Evolutionary conservation across 164 flowering plant genomes (phyloP).

Genomic region (Cinnamomum micranthum): DNA sequence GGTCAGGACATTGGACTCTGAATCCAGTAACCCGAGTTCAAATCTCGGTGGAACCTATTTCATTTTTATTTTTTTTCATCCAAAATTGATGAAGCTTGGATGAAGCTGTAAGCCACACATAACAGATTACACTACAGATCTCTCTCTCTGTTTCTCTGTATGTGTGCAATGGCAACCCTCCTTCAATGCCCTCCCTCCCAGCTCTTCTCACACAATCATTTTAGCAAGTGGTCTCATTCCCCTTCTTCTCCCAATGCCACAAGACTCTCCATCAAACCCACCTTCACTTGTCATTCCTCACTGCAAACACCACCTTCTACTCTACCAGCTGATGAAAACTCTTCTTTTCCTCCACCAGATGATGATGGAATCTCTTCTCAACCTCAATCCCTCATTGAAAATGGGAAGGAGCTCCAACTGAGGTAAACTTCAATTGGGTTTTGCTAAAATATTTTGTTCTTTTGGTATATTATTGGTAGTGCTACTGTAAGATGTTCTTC

Average conservation of each 20-base stretch:
- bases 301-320: constrained; percentile 3
- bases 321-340: constrained; percentile 18
- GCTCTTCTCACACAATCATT: not conserved
- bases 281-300: constrained; percentile 23
- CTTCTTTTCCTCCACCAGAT: constrained; percentile 13
- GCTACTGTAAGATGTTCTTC: no score
- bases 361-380: constrained; percentile 10
- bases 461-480: no score
- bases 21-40: constrained; percentile 98
- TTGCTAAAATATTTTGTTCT: no score
- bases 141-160: no score
- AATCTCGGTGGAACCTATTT: constrained; percentile 80
- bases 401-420: not conserved
- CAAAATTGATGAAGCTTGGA: no score
- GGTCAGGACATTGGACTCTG: constrained; percentile 97
- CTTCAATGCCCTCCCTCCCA: constrained; percentile 1
- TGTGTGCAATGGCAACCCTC: constrained; percentile 6
- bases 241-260: not conserved
- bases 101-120: no score
- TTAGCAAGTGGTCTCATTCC: constrained; percentile 10
- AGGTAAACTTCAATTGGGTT: constrained; percentile 15
- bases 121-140: no score
- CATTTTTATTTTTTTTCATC: no score
- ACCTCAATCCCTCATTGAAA: constrained; percentile 14
- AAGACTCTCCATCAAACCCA: constrained; percentile 3